A percentile compares a stretch with the other conserved stretches of the same genome.
phyloP scores from a whole-genome alignment of 192 early-diverging fungal genomes.

The Entomortierella beljakovae region DNA sequence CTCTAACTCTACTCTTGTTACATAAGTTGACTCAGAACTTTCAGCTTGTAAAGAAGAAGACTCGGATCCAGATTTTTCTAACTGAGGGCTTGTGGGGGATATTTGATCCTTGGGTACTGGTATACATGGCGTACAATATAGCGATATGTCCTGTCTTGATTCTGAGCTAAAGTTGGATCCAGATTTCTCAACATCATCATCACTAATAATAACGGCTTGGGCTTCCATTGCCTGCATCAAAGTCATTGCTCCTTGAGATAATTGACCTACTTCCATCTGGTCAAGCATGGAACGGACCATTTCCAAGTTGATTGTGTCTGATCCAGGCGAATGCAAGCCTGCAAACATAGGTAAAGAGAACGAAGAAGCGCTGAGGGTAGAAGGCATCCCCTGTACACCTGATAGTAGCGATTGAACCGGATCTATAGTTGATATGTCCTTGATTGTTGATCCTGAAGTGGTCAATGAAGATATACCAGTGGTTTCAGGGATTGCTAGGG shows the following conservation, averaged over 20 bases:
- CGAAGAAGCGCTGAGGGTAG: neutral
- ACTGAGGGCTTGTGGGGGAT: neutral
- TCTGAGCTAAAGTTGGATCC: too few species aligned
- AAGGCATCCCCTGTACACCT: neutral
- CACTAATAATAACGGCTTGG: conserved; percentile 4
- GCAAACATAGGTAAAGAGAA: neutral
- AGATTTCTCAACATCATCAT: conserved; percentile 1
- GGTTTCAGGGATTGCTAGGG: neutral
- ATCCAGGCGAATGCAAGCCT: neutral
- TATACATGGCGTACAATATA: neutral
- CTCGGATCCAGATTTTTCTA: neutral
- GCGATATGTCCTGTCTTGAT: neutral
- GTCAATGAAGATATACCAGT: neutral
- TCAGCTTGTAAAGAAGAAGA: neutral
- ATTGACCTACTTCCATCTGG: conserved; percentile 20
- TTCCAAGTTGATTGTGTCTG: conserved; percentile 25
- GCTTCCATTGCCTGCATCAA: conserved; percentile 27
- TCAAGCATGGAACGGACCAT: conserved; percentile 26
- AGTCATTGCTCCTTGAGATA: conserved; percentile 33
- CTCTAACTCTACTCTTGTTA: conserved; percentile 32
- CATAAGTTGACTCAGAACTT: neutral
- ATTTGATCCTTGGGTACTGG: too few species aligned
- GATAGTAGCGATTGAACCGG: neutral
- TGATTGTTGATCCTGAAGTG: neutral
- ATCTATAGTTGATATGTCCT: neutral